These are phyloP conservation scores for Fistulifera pelliculosa DNA, from an alignment of 108 stramenopile genomes.

Conservation along the genomic window DNA sequence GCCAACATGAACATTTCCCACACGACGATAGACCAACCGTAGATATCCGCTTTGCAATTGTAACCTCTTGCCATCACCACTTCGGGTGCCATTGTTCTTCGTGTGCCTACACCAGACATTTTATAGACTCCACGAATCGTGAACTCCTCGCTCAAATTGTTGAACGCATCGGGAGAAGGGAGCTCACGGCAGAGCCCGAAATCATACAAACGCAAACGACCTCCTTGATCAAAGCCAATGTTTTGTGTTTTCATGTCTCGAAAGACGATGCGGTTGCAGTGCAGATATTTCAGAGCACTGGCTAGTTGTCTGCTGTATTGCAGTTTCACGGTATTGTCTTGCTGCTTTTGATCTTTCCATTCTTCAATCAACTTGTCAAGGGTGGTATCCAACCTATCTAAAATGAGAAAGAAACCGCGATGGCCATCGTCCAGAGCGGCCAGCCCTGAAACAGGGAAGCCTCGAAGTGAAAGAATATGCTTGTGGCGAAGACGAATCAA, in stretches of 20 bases:
- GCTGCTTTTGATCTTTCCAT: conserved; percentile 11
- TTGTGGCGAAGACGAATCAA: conserved; percentile 57
- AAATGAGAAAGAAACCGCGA: conserved; percentile 41
- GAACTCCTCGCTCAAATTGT: conserved; percentile 14
- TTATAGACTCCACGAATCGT: conserved; percentile 16
- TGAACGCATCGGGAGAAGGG: conserved; percentile 20
- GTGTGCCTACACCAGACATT: conserved; percentile 46
- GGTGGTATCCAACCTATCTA: conserved; percentile 52
- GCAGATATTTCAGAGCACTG: conserved; percentile 57
- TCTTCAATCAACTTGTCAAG: conserved; percentile 29
- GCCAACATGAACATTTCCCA: conserved; percentile 21
- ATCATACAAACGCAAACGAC: conserved; percentile 61
- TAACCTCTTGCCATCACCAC: conserved; percentile 14
- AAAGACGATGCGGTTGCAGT: conserved; percentile 53
- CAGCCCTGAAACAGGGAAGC: conserved; percentile 43
- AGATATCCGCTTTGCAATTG: conserved; percentile 48
- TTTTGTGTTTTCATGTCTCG: conserved; percentile 73
- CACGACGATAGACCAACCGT: conserved; percentile 44
- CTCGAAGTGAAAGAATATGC: conserved; percentile 65
- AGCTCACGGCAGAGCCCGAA: conserved; percentile 63
- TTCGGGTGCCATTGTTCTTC: conserved; percentile 33
- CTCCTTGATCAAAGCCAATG: conserved; percentile 52
- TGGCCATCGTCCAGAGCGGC: conserved; percentile 18
- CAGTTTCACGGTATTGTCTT: background rate
- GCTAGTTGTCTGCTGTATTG: conserved; percentile 42